phyloP scores from a whole-genome alignment of 1,284 basidiomycete species.

The Cutaneotrichosporon spelunceum region DNA sequence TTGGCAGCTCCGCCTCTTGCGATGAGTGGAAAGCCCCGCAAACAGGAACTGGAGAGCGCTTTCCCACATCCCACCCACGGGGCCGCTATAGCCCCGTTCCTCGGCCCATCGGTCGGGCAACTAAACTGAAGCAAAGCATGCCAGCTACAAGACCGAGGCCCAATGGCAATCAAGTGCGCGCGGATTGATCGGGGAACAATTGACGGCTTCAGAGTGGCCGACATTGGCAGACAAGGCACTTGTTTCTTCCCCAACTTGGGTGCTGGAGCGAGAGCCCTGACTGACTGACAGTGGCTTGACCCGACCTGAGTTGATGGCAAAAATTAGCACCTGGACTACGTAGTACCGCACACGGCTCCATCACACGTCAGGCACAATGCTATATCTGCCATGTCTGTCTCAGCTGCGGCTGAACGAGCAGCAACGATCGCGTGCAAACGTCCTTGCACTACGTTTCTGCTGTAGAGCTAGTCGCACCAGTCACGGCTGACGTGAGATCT shows the following conservation, averaged over 20 bases:
- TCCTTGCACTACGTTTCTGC: too few relatives aligned
- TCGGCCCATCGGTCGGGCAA: not conserved
- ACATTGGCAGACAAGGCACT: not conserved
- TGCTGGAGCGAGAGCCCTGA: not conserved
- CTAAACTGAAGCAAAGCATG: not conserved
- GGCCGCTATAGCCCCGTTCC: constrained; percentile 1
- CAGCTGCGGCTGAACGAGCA: not conserved
- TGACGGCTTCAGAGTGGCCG: not conserved
- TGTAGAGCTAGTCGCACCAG: too few relatives aligned
- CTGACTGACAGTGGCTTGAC: not conserved
- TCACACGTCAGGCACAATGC: not conserved
- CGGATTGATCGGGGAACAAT: not conserved
- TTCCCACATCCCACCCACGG: constrained; percentile 8
- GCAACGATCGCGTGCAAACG: not conserved
- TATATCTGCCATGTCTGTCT: not conserved
- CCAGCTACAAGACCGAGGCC: too few relatives aligned
- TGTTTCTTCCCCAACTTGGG: not conserved
- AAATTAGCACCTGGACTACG: not conserved
- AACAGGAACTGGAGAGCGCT: not conserved
- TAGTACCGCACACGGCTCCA: not conserved
- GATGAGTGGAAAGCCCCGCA: not conserved
- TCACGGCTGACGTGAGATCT: not conserved
- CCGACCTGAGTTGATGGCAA: not conserved
- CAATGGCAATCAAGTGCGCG: not conserved
- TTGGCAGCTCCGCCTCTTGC: not conserved